Evolutionary conservation across 352 stramenopile species (phyloP).

Genomic region (Phytophthora podocarpi): DNA sequence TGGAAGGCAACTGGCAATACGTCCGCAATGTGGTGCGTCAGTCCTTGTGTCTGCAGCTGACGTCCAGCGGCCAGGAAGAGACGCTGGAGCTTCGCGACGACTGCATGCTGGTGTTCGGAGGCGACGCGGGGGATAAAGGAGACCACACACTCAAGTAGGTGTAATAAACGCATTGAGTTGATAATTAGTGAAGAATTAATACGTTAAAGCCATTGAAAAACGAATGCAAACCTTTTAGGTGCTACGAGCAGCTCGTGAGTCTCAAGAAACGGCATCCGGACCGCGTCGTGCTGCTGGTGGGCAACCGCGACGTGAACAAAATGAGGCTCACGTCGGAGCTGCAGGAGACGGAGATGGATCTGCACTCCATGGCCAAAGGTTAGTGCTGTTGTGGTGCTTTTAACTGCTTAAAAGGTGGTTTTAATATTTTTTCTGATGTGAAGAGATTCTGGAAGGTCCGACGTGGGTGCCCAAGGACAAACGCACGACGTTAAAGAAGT

Average conservation of each 20-base stretch:
- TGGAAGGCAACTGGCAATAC: slow-evolving; percentile 85
- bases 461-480: slow-evolving; percentile 65
- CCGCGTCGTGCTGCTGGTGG: slow-evolving; percentile 91
- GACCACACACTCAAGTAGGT: slow-evolving; percentile 78
- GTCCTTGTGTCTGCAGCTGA: slow-evolving; percentile 64
- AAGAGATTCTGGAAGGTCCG: slow-evolving; percentile 75
- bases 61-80: slow-evolving; percentile 15
- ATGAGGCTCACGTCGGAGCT: slow-evolving; percentile 88
- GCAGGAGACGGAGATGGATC: slow-evolving; percentile 69
- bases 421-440: slow-evolving; percentile 1
- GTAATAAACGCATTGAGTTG: slow-evolving; percentile 4
- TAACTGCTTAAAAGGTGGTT: background rate
- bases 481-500: slow-evolving; percentile 58
- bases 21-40: slow-evolving; percentile 67
- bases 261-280: slow-evolving; percentile 89
- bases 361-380: slow-evolving; percentile 67
- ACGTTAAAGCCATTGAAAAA: too few species aligned
- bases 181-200: background rate
- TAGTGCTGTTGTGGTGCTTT: background rate
- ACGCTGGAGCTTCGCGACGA: slow-evolving; percentile 68
- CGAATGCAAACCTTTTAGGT: slow-evolving; percentile 32
- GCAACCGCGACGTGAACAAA: slow-evolving; percentile 95
- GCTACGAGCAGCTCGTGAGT: slow-evolving; percentile 82
- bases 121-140: slow-evolving; percentile 92
- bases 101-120: slow-evolving; percentile 90